Conservation (phyloP, 805 yeast genomes). For the Candida odintsovae region DNA sequence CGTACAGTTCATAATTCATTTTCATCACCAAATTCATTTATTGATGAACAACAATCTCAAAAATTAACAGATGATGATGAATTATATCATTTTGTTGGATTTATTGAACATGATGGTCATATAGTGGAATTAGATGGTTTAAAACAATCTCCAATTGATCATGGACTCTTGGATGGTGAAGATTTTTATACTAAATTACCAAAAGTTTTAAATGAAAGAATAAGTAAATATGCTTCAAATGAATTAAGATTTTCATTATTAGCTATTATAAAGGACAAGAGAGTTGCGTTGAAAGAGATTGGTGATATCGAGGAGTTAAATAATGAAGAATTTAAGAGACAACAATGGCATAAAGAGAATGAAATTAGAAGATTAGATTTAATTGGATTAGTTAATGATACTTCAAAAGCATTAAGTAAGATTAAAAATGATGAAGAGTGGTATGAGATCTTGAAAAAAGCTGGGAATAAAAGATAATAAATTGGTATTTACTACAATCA, state of each 20-base stretch:
- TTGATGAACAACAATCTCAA: slow-evolving; percentile 31
- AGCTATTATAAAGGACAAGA: slow-evolving; percentile 47
- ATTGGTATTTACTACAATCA: no score
- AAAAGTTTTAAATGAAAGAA: slow-evolving; percentile 39
- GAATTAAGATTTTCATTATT: slow-evolving; percentile 54
- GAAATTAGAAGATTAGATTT: slow-evolving; percentile 48
- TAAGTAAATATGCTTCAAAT: slow-evolving; percentile 36
- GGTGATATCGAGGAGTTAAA: slow-evolving; percentile 36
- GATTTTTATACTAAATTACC: slow-evolving; percentile 38
- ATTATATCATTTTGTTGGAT: slow-evolving; percentile 57
- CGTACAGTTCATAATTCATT: slow-evolving; percentile 57
- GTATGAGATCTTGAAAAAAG: slow-evolving; percentile 23
- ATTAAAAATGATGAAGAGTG: slow-evolving; percentile 34
- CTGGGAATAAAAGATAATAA: slow-evolving; percentile 14
- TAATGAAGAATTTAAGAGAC: slow-evolving; percentile 42
- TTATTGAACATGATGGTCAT: slow-evolving; percentile 34
- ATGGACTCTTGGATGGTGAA: slow-evolving; percentile 35
- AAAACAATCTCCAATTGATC: slow-evolving; percentile 48
- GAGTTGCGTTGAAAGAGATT: slow-evolving; percentile 29
- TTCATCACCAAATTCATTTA: slow-evolving; percentile 45
- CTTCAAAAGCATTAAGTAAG: slow-evolving; percentile 37
- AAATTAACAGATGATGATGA: slow-evolving; percentile 40
- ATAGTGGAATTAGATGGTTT: slow-evolving; percentile 63
- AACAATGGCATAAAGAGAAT: slow-evolving; percentile 48
- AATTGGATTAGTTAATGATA: slow-evolving; percentile 42